Evolutionary conservation across 2,329 filamentous ascomycete species (phyloP), one percentile per base, ranked within the genome.

Genomic region (Periconia sp.): DNA sequence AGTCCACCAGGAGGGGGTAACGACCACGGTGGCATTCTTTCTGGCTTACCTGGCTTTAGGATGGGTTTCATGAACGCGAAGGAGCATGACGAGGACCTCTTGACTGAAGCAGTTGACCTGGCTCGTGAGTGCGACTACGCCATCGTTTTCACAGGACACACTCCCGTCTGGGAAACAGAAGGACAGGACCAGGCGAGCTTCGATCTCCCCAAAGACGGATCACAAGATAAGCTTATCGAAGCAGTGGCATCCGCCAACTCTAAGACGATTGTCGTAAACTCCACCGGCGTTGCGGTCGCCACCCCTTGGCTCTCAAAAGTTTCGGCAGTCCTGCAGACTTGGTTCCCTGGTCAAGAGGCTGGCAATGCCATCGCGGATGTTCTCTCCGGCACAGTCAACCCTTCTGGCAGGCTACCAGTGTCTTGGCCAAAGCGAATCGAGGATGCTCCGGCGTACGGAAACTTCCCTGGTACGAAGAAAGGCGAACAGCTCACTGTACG

Each of bases 261-360:
- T 3, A 85, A 85, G 41, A 85, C 86, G 1, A 82, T 83, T 1
- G 82, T 94, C 2, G 85, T 92, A 2, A 83, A 89, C 62, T 88
- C 92, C 57, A 89, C 86, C 0, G 89, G 88, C 24, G 89, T 87
- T 0, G 88, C 88, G 0, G 79, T 88, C 12, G 78, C 79, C 2
- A 84, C 87, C 78, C 85, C 85, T 13, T 89, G 85, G 87, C 78
- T 77, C 1, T 73, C 80, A 51, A 62, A 65, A 21, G 53, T 70
- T n/a, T 50, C 63, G 5, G 64, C 63, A 5, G 66, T 75, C 13
- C 40, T 75, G 3, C 67, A 71, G 41, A 70, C 72, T 3, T 73
- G 73, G 61, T 68, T 73, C 21, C 66, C 70, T 1, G 72, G 73
- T 4, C 69, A 74, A 50, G 72, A 74, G 55, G 58, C 61, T 4